These are phyloP conservation scores for Letharia lupina DNA, from an alignment of 495 filamentous ascomycete species.

Conservation along the genomic window DNA sequence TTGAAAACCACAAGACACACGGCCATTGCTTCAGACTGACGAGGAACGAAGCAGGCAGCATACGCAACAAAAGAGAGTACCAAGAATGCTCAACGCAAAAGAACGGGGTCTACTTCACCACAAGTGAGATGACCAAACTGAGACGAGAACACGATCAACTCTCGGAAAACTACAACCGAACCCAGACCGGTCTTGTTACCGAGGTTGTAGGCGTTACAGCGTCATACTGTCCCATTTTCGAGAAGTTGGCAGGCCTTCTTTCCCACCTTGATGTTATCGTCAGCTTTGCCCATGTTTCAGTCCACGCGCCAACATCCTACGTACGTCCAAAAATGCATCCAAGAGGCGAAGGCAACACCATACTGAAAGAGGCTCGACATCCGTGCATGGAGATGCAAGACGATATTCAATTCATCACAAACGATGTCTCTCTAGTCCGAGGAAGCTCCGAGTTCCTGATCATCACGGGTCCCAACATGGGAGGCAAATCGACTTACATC, in stretches of 20 bases:
- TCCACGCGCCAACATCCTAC: conserved; percentile 88
- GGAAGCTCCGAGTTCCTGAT: conserved; percentile 84
- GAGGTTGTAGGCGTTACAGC: conserved; percentile 91
- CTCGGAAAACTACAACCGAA: conserved; percentile 91
- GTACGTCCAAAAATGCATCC: conserved; percentile 86
- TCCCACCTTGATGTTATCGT: conserved; percentile 97
- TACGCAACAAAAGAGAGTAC: conserved; percentile 82
- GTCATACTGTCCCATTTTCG: conserved; percentile 90
- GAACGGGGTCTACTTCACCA: conserved; percentile 98
- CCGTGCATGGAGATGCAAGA: conserved; percentile 99
- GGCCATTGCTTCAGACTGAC: conserved; percentile 97
- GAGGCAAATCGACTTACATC: conserved; percentile 98
- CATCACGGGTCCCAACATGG: conserved; percentile 99
- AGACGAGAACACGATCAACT: conserved; percentile 91
- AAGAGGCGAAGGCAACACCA: conserved; percentile 80
- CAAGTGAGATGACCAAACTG: conserved; percentile 66
- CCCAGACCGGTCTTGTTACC: conserved; percentile 80
- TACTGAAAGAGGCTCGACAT: conserved; percentile 88
- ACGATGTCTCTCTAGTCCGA: conserved; percentile 80
- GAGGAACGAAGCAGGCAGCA: conserved; percentile 81
- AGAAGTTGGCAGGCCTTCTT: conserved; percentile 78
- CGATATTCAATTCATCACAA: conserved; percentile 96
- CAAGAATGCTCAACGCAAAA: conserved; percentile 98
- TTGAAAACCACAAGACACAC: conserved; percentile 91
- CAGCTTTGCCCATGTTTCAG: conserved; percentile 85